Base-by-base conservation (phyloP, 2,329 filamentous ascomycete genomes). In the Monilinia aucupariae region DNA sequence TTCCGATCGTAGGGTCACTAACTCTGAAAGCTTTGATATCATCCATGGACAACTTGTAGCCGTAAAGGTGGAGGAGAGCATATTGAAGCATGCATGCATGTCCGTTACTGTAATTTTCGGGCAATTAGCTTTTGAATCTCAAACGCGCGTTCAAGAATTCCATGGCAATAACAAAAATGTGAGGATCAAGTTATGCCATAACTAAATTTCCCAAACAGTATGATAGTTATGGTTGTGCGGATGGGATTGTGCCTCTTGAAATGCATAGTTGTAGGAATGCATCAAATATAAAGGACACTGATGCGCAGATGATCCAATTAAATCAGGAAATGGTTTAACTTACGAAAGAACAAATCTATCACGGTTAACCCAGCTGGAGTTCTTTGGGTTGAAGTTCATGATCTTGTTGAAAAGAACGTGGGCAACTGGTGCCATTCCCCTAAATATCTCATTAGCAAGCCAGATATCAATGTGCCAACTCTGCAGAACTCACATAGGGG, bases 81-180 rank as follows among this genome's bases (percentile, higher is more conserved):
- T 99, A 99, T 78, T 97, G 94, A 66, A 99, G 91, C 92, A 99
- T 96, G 86, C 94, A 99, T 73, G 89, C 94, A 81, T 99, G 94
- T 72, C 94, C 94, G 83, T 99, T 99, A 67, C 92, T 97, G 73
- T 59, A 20, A 27, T 27, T 48, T 45, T 50, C 30, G 39, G 55
- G 43, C 54, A 56, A 47, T 60, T 27, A 64, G 55, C 48, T 45
- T 60, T 32, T 49, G 7, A 9, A 22, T 15, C 43, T 50, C 27
- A 17, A 10, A 25, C 13, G 7, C n/a, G 25, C 20, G 8, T 45
- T 17, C 8, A 25, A 47, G 10, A 34, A 6, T 34, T 32, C 8
- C 12, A 25, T 56, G 41, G 8, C 12, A 34, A 25, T 17, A 12
- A 47, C n/a, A 25, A 0, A 13, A 34, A 17, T 25, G 13, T 32